Percentiles rank a stretch among this genome's conserved stretches.
phyloP scores from a whole-genome alignment of 2,329 filamentous ascomycete genomes.

The Ceratocystis alfenasii region DNA sequence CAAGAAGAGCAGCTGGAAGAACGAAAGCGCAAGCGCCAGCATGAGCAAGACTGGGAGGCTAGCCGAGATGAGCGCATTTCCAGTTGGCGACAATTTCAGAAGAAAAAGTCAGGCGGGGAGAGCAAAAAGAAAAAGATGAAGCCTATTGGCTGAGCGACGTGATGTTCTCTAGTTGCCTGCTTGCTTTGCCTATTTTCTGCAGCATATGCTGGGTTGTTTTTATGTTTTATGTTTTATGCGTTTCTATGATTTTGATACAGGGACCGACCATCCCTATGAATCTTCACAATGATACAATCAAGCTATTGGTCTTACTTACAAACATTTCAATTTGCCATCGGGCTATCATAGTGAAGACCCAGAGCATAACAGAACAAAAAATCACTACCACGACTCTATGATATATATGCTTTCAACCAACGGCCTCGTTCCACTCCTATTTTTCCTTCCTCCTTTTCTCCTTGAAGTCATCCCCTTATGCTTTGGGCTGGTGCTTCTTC shows the following conservation, averaged over 20 bases:
- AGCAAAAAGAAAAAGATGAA: constrained; percentile 63
- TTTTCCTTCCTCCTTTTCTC: not conserved
- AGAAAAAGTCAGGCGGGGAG: constrained; percentile 49
- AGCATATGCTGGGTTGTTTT: not conserved
- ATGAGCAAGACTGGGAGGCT: constrained; percentile 91
- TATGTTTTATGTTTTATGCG: constrained; percentile 1
- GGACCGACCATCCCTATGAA: not conserved
- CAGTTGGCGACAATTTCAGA: constrained; percentile 88
- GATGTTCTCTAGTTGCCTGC: not conserved
- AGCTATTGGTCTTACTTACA: not conserved
- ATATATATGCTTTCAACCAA: constrained; percentile 3
- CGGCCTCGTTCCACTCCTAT: not conserved
- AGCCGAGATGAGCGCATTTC: constrained; percentile 82
- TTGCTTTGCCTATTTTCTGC: not conserved
- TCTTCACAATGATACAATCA: not conserved
- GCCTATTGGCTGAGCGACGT: constrained; percentile 40
- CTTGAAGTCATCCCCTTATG: constrained; percentile 20
- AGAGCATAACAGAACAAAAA: not conserved
- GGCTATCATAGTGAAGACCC: not conserved
- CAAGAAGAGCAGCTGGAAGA: constrained; percentile 74
- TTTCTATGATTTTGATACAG: constrained; percentile 14
- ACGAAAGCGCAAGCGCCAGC: constrained; percentile 75
- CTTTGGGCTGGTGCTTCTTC: constrained; percentile 41
- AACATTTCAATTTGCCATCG: not conserved
- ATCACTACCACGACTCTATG: not conserved